These are phyloP conservation scores for Piloderma croceum DNA, from an alignment of 768 basidiomycete species.

Conservation along the genomic window DNA sequence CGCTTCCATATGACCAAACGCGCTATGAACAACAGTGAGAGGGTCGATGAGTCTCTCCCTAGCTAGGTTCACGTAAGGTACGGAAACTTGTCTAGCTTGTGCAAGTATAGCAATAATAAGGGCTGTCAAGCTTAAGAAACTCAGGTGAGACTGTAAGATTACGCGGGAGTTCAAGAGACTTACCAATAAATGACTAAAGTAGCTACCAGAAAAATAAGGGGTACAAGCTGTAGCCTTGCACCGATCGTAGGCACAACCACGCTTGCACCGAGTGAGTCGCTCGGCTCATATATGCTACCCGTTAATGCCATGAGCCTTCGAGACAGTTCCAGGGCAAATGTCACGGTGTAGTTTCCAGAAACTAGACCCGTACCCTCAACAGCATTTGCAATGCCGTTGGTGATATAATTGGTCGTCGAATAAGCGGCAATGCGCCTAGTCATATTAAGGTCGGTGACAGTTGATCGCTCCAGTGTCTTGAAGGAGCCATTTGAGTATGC, in stretches of 20 bases:
- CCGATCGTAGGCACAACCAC: conserved; percentile 5
- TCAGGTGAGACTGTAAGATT: too few relatives aligned
- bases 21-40: conserved; percentile 9
- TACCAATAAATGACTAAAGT: conserved; percentile 4
- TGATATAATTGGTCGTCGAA: conserved; percentile 4
- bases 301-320: conserved; percentile 11
- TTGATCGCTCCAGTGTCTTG: conserved; percentile 6
- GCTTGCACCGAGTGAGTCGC: not conserved
- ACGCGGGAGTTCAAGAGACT: too few relatives aligned
- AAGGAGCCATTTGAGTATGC: conserved; percentile 11
- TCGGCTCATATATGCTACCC: conserved; percentile 3
- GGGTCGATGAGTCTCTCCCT: conserved; percentile 7
- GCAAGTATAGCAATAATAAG: conserved; percentile 6
- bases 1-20: conserved; percentile 10
- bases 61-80: conserved; percentile 12
- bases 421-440: conserved; percentile 7
- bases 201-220: conserved; percentile 4
- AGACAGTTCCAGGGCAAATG: conserved; percentile 11
- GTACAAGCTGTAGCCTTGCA: conserved; percentile 2
- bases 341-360: conserved; percentile 4
- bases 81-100: conserved; percentile 3
- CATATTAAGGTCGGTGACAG: conserved; percentile 6
- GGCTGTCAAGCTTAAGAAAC: conserved; percentile 2
- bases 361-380: conserved; percentile 7
- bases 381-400: conserved; percentile 7